Conservation (phyloP, 2,329 filamentous ascomycete genomes). For the Exophiala sp. region DNA sequence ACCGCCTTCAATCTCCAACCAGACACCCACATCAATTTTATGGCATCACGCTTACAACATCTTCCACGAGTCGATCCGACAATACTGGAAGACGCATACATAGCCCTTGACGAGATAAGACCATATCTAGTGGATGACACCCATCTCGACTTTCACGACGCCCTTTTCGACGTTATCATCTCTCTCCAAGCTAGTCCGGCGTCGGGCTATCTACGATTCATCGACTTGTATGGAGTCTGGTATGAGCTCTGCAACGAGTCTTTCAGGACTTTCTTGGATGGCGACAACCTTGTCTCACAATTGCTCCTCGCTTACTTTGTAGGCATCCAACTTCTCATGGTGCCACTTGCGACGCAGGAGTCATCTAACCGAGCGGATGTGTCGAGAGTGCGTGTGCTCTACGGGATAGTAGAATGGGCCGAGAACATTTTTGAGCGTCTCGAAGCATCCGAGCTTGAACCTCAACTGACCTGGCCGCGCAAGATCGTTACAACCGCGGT, state of each 20-base stretch:
- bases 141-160: conserved; percentile 22
- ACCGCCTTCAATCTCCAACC: conserved; percentile 30
- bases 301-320: conserved; percentile 48
- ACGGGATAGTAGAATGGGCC: conserved; percentile 39
- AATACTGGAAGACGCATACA: conserved; percentile 23
- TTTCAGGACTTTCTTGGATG: conserved; percentile 44
- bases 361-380: conserved; percentile 27
- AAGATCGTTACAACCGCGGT: conserved; percentile 19
- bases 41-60: conserved; percentile 22
- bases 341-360: conserved; percentile 36
- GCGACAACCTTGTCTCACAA: conserved; percentile 40
- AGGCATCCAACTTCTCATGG: conserved; percentile 44
- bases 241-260: conserved; percentile 39
- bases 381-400: conserved; percentile 15
- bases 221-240: conserved; percentile 41
- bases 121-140: conserved; percentile 33
- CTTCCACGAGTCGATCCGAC: conserved; percentile 23
- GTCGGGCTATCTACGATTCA: conserved; percentile 41
- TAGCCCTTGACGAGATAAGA: conserved; percentile 25
- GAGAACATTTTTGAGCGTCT: conserved; percentile 34
- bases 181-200: conserved; percentile 17
- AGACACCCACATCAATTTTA: conserved; percentile 26
- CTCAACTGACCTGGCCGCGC: conserved; percentile 21
- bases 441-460: conserved; percentile 28
- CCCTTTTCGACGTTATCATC: conserved; percentile 28